Conservation (phyloP, 768 basidiomycete species). For the Podaxis sp. region DNA sequence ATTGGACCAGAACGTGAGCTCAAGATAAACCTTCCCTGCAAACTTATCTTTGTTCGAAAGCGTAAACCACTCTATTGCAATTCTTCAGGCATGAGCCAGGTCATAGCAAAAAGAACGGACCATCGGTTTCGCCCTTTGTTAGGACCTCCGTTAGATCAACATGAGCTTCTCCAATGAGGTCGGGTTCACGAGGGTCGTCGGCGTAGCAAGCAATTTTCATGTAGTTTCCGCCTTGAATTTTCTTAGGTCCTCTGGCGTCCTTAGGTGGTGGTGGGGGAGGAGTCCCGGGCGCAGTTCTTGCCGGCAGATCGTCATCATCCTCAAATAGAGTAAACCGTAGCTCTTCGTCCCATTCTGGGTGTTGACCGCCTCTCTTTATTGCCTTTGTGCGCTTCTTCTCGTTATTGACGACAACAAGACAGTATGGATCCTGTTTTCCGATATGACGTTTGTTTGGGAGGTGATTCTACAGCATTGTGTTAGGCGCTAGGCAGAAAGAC, state of each 20-base stretch:
- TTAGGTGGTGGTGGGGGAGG: constrained; percentile 77
- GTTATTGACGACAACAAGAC: constrained; percentile 72
- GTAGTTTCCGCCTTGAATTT: constrained; percentile 67
- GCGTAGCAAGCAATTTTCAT: constrained; percentile 91
- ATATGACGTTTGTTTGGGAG: constrained; percentile 90
- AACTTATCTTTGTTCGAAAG: constrained; percentile 90
- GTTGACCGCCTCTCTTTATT: constrained; percentile 96
- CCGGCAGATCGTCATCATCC: constrained; percentile 58
- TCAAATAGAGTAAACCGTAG: constrained; percentile 89
- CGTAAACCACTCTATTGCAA: constrained; percentile 84
- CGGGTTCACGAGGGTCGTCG: constrained; percentile 93
- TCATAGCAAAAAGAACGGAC: constrained; percentile 44
- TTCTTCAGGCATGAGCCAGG: neutral
- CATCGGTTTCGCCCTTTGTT: constrained; percentile 96
- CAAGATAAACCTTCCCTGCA: constrained; percentile 93
- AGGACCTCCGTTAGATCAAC: constrained; percentile 89
- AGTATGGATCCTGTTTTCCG: constrained; percentile 98
- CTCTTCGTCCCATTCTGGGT: constrained; percentile 99
- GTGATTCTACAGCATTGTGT: constrained; percentile 58
- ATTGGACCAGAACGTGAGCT: constrained; percentile 96
- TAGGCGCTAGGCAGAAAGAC: constrained; percentile 23
- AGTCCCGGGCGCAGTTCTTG: constrained; percentile 41
- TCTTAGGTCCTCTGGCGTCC: constrained; percentile 41
- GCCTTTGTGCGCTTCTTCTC: constrained; percentile 88
- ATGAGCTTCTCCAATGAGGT: constrained; percentile 87